Evolutionary conservation across 495 filamentous ascomycete genomes (phyloP), one percentile per base, ranked within the genome.

Genomic region (Xylaria venustula): DNA sequence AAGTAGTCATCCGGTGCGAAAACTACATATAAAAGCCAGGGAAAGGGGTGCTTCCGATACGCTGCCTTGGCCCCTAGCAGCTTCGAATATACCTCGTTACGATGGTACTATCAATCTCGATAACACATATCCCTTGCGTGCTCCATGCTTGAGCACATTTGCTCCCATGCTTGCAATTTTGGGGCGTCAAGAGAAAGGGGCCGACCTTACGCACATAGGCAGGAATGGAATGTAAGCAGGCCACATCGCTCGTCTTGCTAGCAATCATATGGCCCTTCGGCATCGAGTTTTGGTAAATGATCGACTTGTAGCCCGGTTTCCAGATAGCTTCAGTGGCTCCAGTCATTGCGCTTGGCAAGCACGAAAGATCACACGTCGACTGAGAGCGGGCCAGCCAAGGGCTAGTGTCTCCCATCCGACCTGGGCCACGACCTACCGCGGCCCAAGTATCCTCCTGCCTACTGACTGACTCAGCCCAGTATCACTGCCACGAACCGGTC

Each of bases 31-130:
- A 20, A 40, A 37, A 6, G 23, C 14, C 17, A 36, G 19, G 12
- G 25, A 17, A 34, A n/a, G 47, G 37, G 26, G 36, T 52, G 47
- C 32, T 52, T 60, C 57, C 57, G 57, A 60, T 60, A 60, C 57
- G 47, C 57, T 52, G 40, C 37, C 49, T 51, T 30, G 25, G n/a
- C 23, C 23, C n/a, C 45, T 32, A 15, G 28, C n/a, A 37, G 34
- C 15, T 34, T 49, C 17, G 32, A 28, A 1, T 59, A 15, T 44
- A 59, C 42, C 34, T 36, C 22, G 9, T 37, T 32, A 7, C 14
- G 19, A 58, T 46, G 8, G 25, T 14, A 32, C n/a, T n/a, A n/a
- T n/a, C n/a, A n/a, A n/a, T n/a, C n/a, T n/a, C n/a, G n/a, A n/a
- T 36, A 9, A 37, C 19, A 36, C 41, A 7, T 50, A 52, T 52